These are phyloP conservation scores for Sanghuangporus sanghuang DNA, from an alignment of 1,284 basidiomycete species.

Conservation along the genomic window DNA sequence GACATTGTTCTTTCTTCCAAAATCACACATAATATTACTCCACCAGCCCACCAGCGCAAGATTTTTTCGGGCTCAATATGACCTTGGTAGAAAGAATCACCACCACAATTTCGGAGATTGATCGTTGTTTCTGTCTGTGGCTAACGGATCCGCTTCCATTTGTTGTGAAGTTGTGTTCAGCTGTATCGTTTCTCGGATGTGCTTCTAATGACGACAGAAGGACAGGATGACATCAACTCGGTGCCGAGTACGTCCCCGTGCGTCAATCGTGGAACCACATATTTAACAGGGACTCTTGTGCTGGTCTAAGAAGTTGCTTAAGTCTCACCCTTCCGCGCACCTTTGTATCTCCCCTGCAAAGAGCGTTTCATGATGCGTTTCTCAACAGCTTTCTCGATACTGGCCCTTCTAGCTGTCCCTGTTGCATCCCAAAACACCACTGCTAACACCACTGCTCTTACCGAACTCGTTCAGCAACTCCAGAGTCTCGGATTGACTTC, in stretches of 20 bases:
- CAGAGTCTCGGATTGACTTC: slow-evolving; percentile 33
- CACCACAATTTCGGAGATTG: neutral
- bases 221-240: neutral
- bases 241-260: neutral
- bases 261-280: neutral
- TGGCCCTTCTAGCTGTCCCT: slow-evolving; percentile 21
- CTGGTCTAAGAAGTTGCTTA: neutral
- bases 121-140: neutral
- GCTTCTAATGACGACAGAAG: neutral
- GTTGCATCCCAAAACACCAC: slow-evolving; percentile 27
- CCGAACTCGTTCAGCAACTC: slow-evolving; percentile 31
- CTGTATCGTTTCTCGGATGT: neutral
- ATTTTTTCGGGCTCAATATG: neutral
- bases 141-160: neutral
- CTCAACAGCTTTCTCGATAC: slow-evolving; percentile 19
- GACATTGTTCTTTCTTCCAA: neutral
- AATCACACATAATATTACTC: neutral
- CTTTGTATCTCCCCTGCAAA: neutral
- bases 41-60: neutral
- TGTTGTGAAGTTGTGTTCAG: neutral
- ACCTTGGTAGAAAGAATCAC: neutral
- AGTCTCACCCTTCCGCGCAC: neutral
- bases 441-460: too few species aligned
- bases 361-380: neutral
- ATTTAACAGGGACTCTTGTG: neutral